phyloP scores from a whole-genome alignment of 1,284 basidiomycete species.

The Pyrrhoderma lamaoense region DNA sequence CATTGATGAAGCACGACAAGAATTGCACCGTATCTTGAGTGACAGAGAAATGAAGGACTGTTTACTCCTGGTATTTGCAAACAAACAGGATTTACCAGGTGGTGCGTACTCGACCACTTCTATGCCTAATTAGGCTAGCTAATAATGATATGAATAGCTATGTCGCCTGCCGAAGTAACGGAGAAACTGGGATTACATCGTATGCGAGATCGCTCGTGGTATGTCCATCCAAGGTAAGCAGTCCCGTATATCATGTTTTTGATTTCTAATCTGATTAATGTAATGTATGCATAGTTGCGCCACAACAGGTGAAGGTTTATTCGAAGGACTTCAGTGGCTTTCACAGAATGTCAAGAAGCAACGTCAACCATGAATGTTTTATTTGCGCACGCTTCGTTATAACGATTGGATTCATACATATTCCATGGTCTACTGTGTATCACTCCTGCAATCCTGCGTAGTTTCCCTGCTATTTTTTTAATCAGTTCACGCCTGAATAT shows the following conservation, averaged over 20 bases:
- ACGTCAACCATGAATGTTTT: slow-evolving; percentile 52
- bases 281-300: slow-evolving; percentile 59
- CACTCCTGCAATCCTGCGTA: neutral
- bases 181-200: slow-evolving; percentile 93
- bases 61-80: slow-evolving; percentile 94
- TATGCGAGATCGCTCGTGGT: slow-evolving; percentile 98
- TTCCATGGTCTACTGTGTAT: neutral
- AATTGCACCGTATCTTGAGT: slow-evolving; percentile 93
- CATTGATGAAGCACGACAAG: slow-evolving; percentile 94
- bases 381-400: neutral
- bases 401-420: slow-evolving; percentile 1
- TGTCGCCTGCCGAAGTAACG: slow-evolving; percentile 98
- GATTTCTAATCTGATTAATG: neutral
- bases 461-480: slow-evolving; percentile 2
- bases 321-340: slow-evolving; percentile 94
- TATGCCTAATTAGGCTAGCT: slow-evolving; percentile 3
- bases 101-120: slow-evolving; percentile 46
- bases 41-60: slow-evolving; percentile 99
- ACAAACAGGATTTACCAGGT: slow-evolving; percentile 98
- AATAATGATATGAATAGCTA: slow-evolving; percentile 47
- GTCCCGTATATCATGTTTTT: neutral
- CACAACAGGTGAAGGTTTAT: slow-evolving; percentile 92
- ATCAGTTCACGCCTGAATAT: slow-evolving; percentile 7
- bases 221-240: slow-evolving; percentile 90
- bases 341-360: slow-evolving; percentile 90